These are phyloP conservation scores for Emericellopsis atlantica DNA, from an alignment of 2,329 filamentous ascomycete species.

Conservation along the genomic window DNA sequence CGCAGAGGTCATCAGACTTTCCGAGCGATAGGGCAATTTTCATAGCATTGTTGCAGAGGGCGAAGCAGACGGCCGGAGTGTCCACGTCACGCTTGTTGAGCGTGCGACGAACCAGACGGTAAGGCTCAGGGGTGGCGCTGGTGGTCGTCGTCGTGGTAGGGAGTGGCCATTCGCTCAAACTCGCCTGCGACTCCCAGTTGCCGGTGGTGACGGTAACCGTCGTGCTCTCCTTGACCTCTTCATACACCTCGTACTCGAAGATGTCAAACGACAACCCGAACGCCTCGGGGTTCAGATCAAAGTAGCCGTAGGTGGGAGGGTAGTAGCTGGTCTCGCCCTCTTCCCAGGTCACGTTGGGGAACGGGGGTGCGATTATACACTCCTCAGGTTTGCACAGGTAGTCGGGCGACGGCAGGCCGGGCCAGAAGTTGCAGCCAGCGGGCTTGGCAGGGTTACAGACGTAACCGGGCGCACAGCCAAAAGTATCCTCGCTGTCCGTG, in stretches of 20 bases:
- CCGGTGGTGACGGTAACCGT: slow-evolving; percentile 37
- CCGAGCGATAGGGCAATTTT: slow-evolving; percentile 33
- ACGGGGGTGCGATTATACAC: slow-evolving; percentile 29
- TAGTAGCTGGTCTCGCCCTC: slow-evolving; percentile 34
- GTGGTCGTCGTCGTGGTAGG: slow-evolving; percentile 5
- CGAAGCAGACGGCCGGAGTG: slow-evolving; percentile 36
- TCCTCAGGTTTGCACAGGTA: slow-evolving; percentile 31
- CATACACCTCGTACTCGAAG: slow-evolving; percentile 32
- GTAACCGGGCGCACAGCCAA: slow-evolving; percentile 38
- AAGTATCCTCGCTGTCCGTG: slow-evolving; percentile 29
- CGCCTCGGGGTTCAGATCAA: slow-evolving; percentile 45
- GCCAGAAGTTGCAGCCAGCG: slow-evolving; percentile 36
- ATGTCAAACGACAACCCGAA: slow-evolving; percentile 54
- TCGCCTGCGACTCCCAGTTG: slow-evolving; percentile 40
- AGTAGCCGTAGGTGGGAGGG: slow-evolving; percentile 40
- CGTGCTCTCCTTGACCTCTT: slow-evolving; percentile 20
- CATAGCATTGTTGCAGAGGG: slow-evolving; percentile 35
- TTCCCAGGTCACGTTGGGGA: slow-evolving; percentile 26
- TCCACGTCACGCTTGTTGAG: slow-evolving; percentile 25
- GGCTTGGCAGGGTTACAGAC: slow-evolving; percentile 41
- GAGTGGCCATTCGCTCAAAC: slow-evolving; percentile 21
- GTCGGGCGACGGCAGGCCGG: slow-evolving; percentile 26
- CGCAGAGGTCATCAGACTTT: slow-evolving; percentile 34
- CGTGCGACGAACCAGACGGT: slow-evolving; percentile 1
- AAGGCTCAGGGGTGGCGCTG: not conserved